These are phyloP conservation scores for Telopea speciosissima DNA, from an alignment of 177 flowering plant genomes.

Conservation along the genomic window DNA sequence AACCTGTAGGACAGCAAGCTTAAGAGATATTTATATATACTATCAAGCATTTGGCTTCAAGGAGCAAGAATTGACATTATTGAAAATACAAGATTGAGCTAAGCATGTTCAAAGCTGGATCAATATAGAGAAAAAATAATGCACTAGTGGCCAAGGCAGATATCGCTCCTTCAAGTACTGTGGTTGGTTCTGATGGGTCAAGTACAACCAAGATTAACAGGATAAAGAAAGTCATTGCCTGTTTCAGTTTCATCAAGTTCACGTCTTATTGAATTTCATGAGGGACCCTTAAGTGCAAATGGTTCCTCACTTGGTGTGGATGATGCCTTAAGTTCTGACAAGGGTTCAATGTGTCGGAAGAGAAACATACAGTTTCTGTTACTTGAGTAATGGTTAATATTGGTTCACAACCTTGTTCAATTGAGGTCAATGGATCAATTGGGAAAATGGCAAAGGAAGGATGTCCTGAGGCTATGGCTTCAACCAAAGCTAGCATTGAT, in stretches of 20 bases:
- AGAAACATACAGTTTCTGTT: slow-evolving; percentile 10
- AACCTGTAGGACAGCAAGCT: too few relatives aligned
- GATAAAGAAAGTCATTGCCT: slow-evolving; percentile 3
- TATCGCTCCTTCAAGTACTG: slow-evolving; percentile 28
- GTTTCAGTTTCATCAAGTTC: slow-evolving; percentile 6
- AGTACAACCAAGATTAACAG: slow-evolving; percentile 21
- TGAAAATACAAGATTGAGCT: too few relatives aligned
- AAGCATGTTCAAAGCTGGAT: too few relatives aligned
- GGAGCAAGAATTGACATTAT: too few relatives aligned
- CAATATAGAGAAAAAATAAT: too few relatives aligned
- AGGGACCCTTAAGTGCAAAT: neutral
- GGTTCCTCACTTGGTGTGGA: slow-evolving; percentile 5
- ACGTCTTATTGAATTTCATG: neutral
- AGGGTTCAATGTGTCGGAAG: neutral
- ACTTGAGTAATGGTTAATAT: slow-evolving; percentile 1
- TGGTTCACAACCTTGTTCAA: slow-evolving; percentile 5
- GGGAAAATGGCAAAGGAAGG: slow-evolving; percentile 4
- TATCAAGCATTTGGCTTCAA: too few relatives aligned
- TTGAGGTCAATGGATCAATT: neutral
- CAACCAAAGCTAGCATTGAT: neutral
- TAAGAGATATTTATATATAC: too few relatives aligned
- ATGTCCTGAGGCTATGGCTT: neutral
- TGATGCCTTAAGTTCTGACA: neutral
- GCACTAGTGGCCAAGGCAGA: slow-evolving; percentile 60
- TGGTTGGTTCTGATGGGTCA: slow-evolving; percentile 12